These are phyloP conservation scores for Taphrina flavorubra DNA, from an alignment of 1,139 yeast species.

Conservation along the genomic window DNA sequence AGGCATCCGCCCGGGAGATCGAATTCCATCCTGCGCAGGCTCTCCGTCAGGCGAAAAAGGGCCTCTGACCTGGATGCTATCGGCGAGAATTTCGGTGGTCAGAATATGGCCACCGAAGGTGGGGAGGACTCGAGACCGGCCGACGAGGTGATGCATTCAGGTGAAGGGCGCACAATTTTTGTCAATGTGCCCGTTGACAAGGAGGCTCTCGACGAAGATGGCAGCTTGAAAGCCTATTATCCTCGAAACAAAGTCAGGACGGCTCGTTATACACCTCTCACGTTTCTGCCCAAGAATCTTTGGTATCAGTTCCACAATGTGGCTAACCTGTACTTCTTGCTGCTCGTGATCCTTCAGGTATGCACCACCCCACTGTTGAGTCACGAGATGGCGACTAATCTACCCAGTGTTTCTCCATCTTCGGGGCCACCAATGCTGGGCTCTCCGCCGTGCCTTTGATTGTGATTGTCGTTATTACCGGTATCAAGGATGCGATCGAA, in stretches of 20 bases:
- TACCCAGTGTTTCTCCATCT: conserved; percentile 65
- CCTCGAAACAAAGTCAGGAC: conserved; percentile 93
- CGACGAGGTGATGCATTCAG: conserved; percentile 11
- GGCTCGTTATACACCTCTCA: conserved; percentile 88
- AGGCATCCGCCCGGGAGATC: conserved; percentile 78
- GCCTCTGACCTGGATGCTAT: conserved; percentile 28
- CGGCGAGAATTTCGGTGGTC: conserved; percentile 40
- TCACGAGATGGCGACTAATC: background rate
- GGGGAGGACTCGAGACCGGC: conserved; percentile 26
- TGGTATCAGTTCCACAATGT: conserved; percentile 80
- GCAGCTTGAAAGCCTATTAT: conserved; percentile 53
- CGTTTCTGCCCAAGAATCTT: conserved; percentile 86
- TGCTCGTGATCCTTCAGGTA: conserved; percentile 75
- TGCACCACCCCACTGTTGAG: background rate
- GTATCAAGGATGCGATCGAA: conserved; percentile 90
- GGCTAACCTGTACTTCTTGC: conserved; percentile 85
- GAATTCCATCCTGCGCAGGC: conserved; percentile 35
- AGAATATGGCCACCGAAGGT: conserved; percentile 28
- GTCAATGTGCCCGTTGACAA: conserved; percentile 33
- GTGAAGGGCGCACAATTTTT: conserved; percentile 18
- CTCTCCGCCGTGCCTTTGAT: conserved; percentile 91
- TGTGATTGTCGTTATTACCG: conserved; percentile 87
- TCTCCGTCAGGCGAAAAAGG: conserved; percentile 23
- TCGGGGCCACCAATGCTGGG: conserved; percentile 90
- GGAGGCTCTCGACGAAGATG: conserved; percentile 36